Percentiles rank a stretch among this genome's conserved stretches.
Evolutionary conservation across 495 filamentous ascomycete genomes (phyloP).

Genomic region (Chaetomium cochliodes): DNA sequence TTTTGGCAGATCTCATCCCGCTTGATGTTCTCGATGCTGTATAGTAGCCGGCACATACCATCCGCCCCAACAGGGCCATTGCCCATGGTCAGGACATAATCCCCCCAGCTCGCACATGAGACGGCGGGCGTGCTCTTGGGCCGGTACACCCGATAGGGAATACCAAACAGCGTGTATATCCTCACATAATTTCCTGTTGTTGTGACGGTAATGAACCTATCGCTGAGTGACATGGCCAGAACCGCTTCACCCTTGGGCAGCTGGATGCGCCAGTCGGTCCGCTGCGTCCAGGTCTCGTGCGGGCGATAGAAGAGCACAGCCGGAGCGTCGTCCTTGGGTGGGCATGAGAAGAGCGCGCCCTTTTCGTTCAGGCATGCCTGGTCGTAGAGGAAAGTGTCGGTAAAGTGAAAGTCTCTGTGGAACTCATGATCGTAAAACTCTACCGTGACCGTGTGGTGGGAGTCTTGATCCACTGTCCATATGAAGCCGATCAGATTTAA

Average conservation of each 20-base stretch:
- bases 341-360: constrained; percentile 83
- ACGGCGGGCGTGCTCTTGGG: constrained; percentile 88
- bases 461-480: constrained; percentile 96
- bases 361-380: constrained; percentile 87
- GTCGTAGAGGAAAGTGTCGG: constrained; percentile 91
- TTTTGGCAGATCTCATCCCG: constrained; percentile 88
- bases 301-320: constrained; percentile 94
- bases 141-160: constrained; percentile 81
- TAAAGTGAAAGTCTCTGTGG: constrained; percentile 95
- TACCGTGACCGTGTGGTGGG: constrained; percentile 91
- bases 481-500: constrained; percentile 90
- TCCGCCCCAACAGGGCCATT: constrained; percentile 82
- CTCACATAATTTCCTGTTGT: constrained; percentile 85
- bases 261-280: constrained; percentile 85
- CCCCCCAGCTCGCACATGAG: constrained; percentile 85
- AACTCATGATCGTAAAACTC: constrained; percentile 95
- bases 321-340: constrained; percentile 62
- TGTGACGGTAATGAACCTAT: constrained; percentile 83
- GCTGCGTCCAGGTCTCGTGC: constrained; percentile 91
- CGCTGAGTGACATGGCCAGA: constrained; percentile 83
- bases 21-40: constrained; percentile 91
- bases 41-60: constrained; percentile 71
- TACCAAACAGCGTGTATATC: constrained; percentile 88
- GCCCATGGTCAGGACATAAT: constrained; percentile 91
- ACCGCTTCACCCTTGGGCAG: constrained; percentile 79